phyloP scores from a whole-genome alignment of 331 rosid species.

The Dryas integrifolia region DNA sequence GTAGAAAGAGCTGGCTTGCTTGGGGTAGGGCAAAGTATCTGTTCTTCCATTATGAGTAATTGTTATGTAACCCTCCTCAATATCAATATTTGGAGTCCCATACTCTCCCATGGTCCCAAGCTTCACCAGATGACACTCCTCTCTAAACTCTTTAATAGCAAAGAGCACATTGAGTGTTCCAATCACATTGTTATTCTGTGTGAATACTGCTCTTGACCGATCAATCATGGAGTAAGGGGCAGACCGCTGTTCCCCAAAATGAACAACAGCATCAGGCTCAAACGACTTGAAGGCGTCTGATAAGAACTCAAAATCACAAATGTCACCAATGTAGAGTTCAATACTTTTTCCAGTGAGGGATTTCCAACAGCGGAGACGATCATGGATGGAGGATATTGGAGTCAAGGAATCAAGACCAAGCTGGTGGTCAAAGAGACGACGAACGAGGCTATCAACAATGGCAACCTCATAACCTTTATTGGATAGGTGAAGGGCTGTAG shows the following conservation, averaged over 20 bases:
- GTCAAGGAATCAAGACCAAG: conserved; percentile 85
- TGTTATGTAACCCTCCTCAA: conserved; percentile 93
- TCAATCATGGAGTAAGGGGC: conserved; percentile 98
- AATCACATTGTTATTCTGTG: conserved; percentile 84
- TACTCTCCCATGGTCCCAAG: conserved; percentile 99
- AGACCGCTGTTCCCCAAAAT: conserved; percentile 92
- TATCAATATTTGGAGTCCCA: conserved; percentile 95
- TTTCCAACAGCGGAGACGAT: conserved; percentile 76
- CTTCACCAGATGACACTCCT: conserved; percentile 87
- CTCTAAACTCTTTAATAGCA: conserved; percentile 86
- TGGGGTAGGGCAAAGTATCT: conserved; percentile 91
- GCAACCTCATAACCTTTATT: conserved; percentile 92
- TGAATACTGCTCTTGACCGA: conserved; percentile 85
- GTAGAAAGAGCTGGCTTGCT: conserved; percentile 97
- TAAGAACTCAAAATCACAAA: conserved; percentile 92
- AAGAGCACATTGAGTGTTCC: conserved; percentile 94
- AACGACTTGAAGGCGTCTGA: conserved; percentile 74
- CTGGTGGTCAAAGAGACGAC: conserved; percentile 90
- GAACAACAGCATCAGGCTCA: conserved; percentile 93
- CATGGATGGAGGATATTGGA: conserved; percentile 82
- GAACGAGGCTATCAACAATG: conserved; percentile 81
- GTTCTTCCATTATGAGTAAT: conserved; percentile 95
- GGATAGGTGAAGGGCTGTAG: conserved; percentile 94
- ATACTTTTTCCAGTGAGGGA: conserved; percentile 74
- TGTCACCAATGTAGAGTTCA: conserved; percentile 81